phyloP scores from a whole-genome alignment of 2,329 filamentous ascomycete genomes.

The Cadophora luteo-olivacea region DNA sequence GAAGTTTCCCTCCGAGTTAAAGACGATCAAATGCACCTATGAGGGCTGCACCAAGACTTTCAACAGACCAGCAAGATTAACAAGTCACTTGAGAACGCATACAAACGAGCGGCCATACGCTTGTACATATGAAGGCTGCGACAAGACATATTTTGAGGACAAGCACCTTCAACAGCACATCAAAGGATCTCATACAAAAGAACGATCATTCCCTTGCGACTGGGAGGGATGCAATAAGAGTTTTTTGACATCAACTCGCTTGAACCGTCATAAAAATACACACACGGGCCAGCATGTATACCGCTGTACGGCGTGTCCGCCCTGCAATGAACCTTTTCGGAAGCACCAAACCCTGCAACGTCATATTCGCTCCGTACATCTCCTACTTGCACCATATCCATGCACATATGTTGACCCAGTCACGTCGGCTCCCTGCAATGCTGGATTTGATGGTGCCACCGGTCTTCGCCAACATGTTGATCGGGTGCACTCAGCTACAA shows the following conservation, averaged over 20 bases:
- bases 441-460: constrained; percentile 75
- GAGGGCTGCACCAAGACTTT: constrained; percentile 81
- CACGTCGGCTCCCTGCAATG: constrained; percentile 63
- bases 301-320: constrained; percentile 71
- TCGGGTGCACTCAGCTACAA: constrained; percentile 70
- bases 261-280: constrained; percentile 78
- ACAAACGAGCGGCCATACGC: constrained; percentile 82
- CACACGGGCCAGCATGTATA: constrained; percentile 81
- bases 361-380: constrained; percentile 79
- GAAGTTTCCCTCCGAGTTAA: constrained; percentile 73
- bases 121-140: constrained; percentile 74
- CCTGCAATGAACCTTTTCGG: constrained; percentile 80
- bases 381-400: constrained; percentile 72
- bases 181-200: constrained; percentile 78
- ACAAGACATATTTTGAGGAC: constrained; percentile 84
- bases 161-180: constrained; percentile 88
- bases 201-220: constrained; percentile 75
- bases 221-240: constrained; percentile 76
- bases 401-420: constrained; percentile 66
- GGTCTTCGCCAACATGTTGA: constrained; percentile 75
- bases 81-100: constrained; percentile 83
- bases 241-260: constrained; percentile 80
- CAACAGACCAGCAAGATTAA: constrained; percentile 82
- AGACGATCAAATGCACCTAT: constrained; percentile 78
- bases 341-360: constrained; percentile 87